Evolutionary conservation across 768 basidiomycete genomes (phyloP), one percentile per base, ranked within the genome.

Genomic region (Rubroboletus satanas): DNA sequence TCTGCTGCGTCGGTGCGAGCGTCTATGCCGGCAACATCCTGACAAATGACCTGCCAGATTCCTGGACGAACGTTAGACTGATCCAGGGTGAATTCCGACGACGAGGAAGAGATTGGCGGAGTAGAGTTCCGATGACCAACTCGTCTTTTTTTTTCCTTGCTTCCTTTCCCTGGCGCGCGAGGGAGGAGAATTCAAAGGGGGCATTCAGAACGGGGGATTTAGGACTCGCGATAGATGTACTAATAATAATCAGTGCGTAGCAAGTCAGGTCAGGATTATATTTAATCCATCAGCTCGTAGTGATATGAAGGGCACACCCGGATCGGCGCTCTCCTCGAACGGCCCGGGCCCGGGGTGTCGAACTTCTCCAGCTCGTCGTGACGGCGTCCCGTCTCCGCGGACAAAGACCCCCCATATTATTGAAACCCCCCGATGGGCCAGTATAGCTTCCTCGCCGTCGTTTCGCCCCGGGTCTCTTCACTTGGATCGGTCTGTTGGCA

Each of bases 31-130:
- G 54, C 17, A 21, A 36, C 42, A 46, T 71, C 61, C 49, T 61
- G 65, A 28, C 41, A 52, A 33, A 69, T 43, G 42, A 62, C 33
- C 5, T 58, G 57, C 67, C 69, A 69, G n/a, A 67, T 54, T 12
- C 57, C 61, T 14, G 61, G 54, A 31, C 48, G 62, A 29, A 48
- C 15, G 29, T 11, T 51, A 3, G 55, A 5, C 31, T 49, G 58
- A 51, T 66, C 57, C 66, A 68, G 52, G 23, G 15, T 49, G 59
- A 11, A 35, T 51, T 28, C 33, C 23, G n/a, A 28, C 17, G 33
- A 26, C 8, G 35, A n/a, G 36, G 14, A 7, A 8, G 35, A 23
- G 5, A 12, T 35, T 45, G 18, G 29, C 11, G 11, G 23, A 23
- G 32, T 10, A 48, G 7, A 5, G 31, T 32, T 32, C 31, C 7